Conservation (phyloP, 2,329 filamentous ascomycete species). For the Apiospora saccharicola region DNA sequence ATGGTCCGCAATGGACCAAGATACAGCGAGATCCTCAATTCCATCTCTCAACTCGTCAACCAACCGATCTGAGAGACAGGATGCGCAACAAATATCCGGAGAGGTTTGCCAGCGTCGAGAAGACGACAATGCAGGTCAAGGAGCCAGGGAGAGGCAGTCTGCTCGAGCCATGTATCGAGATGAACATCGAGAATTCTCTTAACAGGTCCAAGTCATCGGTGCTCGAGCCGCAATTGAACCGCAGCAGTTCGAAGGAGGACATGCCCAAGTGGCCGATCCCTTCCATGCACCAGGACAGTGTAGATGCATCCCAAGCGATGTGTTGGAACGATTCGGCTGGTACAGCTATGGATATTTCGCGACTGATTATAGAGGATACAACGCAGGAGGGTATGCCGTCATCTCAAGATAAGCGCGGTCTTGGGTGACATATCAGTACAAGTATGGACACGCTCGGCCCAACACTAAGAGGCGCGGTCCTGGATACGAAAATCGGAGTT, state of each 20-base stretch:
- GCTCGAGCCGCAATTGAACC: slow-evolving; percentile 50
- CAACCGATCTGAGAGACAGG: slow-evolving; percentile 69
- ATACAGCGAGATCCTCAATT: slow-evolving; percentile 68
- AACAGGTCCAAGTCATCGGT: slow-evolving; percentile 47
- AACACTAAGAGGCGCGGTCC: not conserved
- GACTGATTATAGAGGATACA: slow-evolving; percentile 64
- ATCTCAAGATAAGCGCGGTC: slow-evolving; percentile 38
- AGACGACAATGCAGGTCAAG: slow-evolving; percentile 57
- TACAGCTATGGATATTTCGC: slow-evolving; percentile 65
- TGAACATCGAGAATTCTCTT: slow-evolving; percentile 56
- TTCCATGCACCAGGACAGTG: slow-evolving; percentile 38
- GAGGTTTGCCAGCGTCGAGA: slow-evolving; percentile 64
- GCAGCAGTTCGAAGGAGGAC: slow-evolving; percentile 55
- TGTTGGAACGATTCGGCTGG: slow-evolving; percentile 54
- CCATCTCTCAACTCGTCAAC: slow-evolving; percentile 64
- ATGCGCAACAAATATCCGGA: slow-evolving; percentile 70
- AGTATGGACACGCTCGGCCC: not conserved
- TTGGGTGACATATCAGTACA: slow-evolving; percentile 33
- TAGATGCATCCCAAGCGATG: slow-evolving; percentile 47
- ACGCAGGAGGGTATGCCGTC: slow-evolving; percentile 36
- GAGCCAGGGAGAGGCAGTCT: slow-evolving; percentile 50
- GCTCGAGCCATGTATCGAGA: slow-evolving; percentile 60
- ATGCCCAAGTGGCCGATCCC: slow-evolving; percentile 52
- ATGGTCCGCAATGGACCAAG: slow-evolving; percentile 71
- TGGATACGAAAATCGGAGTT: not conserved